Conservation (phyloP, 139 green algal genomes). For the Haematococcus lacustris region DNA sequence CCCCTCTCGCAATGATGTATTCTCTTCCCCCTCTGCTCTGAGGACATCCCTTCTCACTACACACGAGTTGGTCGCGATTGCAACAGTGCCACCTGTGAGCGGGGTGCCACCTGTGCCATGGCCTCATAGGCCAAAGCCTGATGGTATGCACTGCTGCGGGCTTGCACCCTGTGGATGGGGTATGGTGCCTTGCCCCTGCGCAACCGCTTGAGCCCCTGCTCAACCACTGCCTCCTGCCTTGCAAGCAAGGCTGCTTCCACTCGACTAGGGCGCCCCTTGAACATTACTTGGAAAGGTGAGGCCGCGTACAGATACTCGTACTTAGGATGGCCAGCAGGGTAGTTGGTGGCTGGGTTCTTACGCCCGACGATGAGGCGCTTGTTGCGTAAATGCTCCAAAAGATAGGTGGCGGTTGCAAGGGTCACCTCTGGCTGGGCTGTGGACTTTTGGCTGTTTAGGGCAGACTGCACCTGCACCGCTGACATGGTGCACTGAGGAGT, state of each 20-base stretch:
- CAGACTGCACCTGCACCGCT: no score
- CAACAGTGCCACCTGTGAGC: no score
- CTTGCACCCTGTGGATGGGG: constrained; percentile 11
- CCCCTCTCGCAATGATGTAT: no score
- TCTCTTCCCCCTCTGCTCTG: no score
- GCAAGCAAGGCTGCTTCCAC: no score
- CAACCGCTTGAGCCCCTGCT: constrained; percentile 18
- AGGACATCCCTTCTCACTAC: no score
- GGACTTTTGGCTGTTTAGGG: no score
- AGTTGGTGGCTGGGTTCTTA: constrained; percentile 9
- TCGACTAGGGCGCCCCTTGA: background rate
- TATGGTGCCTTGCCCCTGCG: constrained; percentile 21
- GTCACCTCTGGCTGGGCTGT: no score
- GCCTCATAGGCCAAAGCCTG: constrained; percentile 16
- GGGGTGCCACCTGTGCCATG: no score
- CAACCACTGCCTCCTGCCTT: background rate
- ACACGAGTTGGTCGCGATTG: no score
- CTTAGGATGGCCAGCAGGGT: constrained; percentile 4
- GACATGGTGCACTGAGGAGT: no score
- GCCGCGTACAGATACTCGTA: constrained; percentile 20
- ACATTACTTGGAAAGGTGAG: constrained; percentile 1
- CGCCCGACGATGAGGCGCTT: constrained; percentile 12
- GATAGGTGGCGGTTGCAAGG: no score
- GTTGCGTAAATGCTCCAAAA: constrained; percentile 22
- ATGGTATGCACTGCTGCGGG: constrained; percentile 15